These are phyloP conservation scores for Tulasnella calospora DNA, from an alignment of 768 basidiomycete genomes.

Conservation along the genomic window DNA sequence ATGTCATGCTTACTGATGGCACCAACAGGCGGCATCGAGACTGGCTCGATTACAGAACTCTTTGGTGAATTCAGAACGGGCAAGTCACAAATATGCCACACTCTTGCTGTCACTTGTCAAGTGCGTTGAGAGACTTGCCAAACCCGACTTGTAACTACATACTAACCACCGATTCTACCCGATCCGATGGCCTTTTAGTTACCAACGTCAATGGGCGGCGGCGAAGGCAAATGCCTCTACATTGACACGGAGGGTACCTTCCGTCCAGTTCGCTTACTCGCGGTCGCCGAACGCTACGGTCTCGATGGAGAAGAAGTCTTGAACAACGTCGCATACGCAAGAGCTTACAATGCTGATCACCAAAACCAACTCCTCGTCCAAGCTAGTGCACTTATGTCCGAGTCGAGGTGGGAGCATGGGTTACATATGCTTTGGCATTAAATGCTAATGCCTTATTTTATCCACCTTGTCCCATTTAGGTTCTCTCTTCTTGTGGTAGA, in stretches of 20 bases:
- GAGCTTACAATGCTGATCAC: constrained; percentile 98
- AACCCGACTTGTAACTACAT: neutral
- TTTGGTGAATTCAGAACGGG: constrained; percentile 99
- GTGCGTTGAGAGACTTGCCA: constrained; percentile 32
- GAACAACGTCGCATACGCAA: constrained; percentile 96
- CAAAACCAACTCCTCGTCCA: constrained; percentile 83
- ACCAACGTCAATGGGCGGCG: constrained; percentile 95
- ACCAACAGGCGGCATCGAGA: constrained; percentile 85
- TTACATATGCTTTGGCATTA: neutral
- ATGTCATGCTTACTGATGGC: neutral
- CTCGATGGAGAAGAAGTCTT: constrained; percentile 95
- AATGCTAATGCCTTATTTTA: neutral
- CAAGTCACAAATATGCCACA: constrained; percentile 97
- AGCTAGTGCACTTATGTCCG: constrained; percentile 98
- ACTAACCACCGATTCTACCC: neutral
- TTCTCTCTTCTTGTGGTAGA: constrained; percentile 96
- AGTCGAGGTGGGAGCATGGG: constrained; percentile 65
- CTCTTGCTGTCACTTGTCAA: constrained; percentile 95
- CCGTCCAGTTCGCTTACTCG: constrained; percentile 89
- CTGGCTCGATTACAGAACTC: constrained; percentile 94
- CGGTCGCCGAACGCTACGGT: constrained; percentile 94
- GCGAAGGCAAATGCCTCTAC: constrained; percentile 97
- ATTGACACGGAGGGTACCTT: constrained; percentile 99
- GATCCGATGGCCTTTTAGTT: constrained; percentile 40
- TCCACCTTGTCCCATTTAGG: constrained; percentile 42